These are phyloP conservation scores for Ustilaginoidea virens DNA, from an alignment of 2,329 filamentous ascomycete genomes.

Conservation along the genomic window DNA sequence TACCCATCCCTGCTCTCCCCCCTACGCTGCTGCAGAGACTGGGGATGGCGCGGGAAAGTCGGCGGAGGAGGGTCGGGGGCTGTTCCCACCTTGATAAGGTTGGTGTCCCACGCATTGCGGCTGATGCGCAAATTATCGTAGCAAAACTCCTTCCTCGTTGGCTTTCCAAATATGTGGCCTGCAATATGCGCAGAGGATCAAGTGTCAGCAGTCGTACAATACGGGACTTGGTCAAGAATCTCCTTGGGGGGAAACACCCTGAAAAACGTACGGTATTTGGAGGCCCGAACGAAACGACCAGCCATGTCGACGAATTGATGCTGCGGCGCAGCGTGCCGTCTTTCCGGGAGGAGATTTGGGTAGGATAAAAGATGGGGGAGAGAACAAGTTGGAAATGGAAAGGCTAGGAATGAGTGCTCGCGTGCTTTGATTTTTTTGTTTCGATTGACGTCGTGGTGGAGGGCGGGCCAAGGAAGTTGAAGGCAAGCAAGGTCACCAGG, in stretches of 20 bases:
- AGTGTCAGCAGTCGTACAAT: not conserved
- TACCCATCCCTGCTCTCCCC: too few relatives aligned
- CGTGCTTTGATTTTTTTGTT: not conserved
- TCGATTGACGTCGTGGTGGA: not conserved
- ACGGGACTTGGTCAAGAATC: too few relatives aligned
- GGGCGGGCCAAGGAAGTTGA: not conserved
- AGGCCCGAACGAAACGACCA: slow-evolving; percentile 51
- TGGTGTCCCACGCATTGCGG: slow-evolving; percentile 98
- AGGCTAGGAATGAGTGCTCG: not conserved
- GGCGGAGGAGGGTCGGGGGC: not conserved
- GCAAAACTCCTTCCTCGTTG: slow-evolving; percentile 92
- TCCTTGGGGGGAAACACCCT: too few relatives aligned
- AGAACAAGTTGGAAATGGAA: slow-evolving; percentile 7
- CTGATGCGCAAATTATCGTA: slow-evolving; percentile 97
- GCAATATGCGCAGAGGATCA: slow-evolving; percentile 6
- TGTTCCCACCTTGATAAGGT: slow-evolving; percentile 73
- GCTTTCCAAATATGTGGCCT: slow-evolving; percentile 98
- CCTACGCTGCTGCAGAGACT: too few relatives aligned
- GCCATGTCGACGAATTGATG: slow-evolving; percentile 28
- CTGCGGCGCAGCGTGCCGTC: slow-evolving; percentile 4
- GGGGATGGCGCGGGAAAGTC: not conserved
- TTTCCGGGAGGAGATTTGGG: not conserved
- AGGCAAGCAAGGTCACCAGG: too few relatives aligned
- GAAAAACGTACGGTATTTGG: slow-evolving; percentile 51
- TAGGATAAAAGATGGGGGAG: slow-evolving; percentile 1